These are phyloP conservation scores for Mycena alexandri DNA, from an alignment of 768 basidiomycete genomes.

Conservation along the genomic window DNA sequence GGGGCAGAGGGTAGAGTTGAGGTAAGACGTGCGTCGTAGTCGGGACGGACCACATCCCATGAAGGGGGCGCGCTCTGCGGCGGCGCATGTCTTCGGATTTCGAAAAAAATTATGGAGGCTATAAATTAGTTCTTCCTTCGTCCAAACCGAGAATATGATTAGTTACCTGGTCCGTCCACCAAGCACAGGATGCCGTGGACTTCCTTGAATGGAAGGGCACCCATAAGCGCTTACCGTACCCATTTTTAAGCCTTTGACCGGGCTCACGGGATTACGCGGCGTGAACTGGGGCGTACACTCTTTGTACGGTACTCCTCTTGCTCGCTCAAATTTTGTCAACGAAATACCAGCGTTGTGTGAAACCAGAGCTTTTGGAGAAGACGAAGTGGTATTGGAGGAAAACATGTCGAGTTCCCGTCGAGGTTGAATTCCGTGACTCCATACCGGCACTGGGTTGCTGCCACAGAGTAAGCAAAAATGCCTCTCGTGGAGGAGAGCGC, in stretches of 20 bases:
- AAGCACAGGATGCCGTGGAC: too few species aligned
- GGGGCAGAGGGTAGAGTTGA: too few species aligned
- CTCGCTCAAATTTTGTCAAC: background rate
- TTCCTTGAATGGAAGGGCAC: too few species aligned
- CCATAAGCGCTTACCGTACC: slow-evolving; percentile 8
- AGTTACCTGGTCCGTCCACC: too few species aligned
- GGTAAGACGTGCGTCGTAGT: too few species aligned
- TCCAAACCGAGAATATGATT: too few species aligned
- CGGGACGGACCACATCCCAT: too few species aligned
- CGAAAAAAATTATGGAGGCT: too few species aligned
- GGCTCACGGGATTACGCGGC: background rate
- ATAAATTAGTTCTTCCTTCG: too few species aligned
- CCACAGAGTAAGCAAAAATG: too few species aligned
- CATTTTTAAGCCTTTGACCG: background rate
- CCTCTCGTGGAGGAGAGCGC: background rate
- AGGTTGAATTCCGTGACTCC: slow-evolving; percentile 4
- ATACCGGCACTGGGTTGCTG: background rate
- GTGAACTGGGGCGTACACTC: slow-evolving; percentile 1
- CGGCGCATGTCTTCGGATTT: too few species aligned
- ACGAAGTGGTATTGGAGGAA: slow-evolving; percentile 1
- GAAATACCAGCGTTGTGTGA: background rate
- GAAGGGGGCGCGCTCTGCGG: too few species aligned
- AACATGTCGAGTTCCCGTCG: slow-evolving; percentile 2
- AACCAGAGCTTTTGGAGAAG: background rate
- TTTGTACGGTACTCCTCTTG: background rate